Evolutionary conservation across 2,329 filamentous ascomycete genomes (phyloP).

Genomic region (Fusarium robinianum): DNA sequence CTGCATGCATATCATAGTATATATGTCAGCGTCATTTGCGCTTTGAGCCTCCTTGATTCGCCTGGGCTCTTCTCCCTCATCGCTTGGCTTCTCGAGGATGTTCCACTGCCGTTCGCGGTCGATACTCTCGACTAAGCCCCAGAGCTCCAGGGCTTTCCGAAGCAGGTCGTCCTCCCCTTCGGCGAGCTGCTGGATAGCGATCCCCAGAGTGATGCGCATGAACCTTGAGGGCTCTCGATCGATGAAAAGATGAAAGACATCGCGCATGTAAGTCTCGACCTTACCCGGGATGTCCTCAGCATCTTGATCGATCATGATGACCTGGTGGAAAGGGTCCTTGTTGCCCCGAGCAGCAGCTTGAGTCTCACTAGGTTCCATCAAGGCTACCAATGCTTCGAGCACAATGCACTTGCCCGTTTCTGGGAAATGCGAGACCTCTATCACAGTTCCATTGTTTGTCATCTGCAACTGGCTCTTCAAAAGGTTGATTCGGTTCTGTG

Average conservation of each 20-base stretch:
- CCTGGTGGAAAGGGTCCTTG: constrained; percentile 42
- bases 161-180: constrained; percentile 59
- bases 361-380: constrained; percentile 43
- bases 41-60: constrained; percentile 54
- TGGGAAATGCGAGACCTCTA: constrained; percentile 65
- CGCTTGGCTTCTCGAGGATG: constrained; percentile 54
- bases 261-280: constrained; percentile 64
- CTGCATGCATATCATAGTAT: constrained; percentile 66
- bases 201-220: constrained; percentile 61
- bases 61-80: constrained; percentile 47
- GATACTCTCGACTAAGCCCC: constrained; percentile 68
- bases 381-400: constrained; percentile 42
- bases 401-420: constrained; percentile 51
- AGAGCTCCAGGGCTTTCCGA: constrained; percentile 63
- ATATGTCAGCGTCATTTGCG: constrained; percentile 59
- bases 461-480: constrained; percentile 57
- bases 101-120: constrained; percentile 67
- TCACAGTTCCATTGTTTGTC: constrained; percentile 52
- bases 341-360: constrained; percentile 43
- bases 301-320: constrained; percentile 64
- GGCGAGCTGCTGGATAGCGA: constrained; percentile 52
- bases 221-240: constrained; percentile 63
- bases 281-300: constrained; percentile 63
- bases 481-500: constrained; percentile 62
- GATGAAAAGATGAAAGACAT: constrained; percentile 61